A percentile compares a stretch with the other conserved stretches of the same genome.
Evolutionary conservation across 345 rosid genomes (phyloP).

Genomic region (Moringa oleifera): DNA sequence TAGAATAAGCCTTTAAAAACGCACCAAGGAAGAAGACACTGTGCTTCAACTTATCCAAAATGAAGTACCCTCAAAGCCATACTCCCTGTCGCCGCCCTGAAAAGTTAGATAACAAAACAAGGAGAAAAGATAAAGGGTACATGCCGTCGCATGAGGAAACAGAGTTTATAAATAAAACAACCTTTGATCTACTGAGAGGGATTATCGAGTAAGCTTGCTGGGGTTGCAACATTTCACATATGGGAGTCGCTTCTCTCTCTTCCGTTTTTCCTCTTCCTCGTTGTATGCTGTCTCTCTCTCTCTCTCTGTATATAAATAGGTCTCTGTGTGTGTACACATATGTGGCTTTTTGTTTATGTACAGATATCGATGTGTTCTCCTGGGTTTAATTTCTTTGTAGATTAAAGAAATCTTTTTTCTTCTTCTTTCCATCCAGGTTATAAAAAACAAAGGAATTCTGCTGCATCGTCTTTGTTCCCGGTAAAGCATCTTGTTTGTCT

Average conservation of each 20-base stretch:
- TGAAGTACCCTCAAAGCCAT: too few relatives aligned
- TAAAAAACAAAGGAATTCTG: slow-evolving; percentile 23
- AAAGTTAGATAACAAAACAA: too few relatives aligned
- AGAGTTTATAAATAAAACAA: too few relatives aligned
- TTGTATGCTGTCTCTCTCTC: slow-evolving; percentile 19
- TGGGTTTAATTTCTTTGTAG: background rate
- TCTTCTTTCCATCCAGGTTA: slow-evolving; percentile 24
- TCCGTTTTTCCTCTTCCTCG: slow-evolving; percentile 23
- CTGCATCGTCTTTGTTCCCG: slow-evolving; percentile 28
- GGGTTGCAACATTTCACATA: slow-evolving; percentile 22
- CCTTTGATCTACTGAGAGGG: slow-evolving; percentile 18
- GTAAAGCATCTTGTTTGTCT: slow-evolving; percentile 29
- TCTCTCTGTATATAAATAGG: background rate
- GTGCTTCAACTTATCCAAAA: too few relatives aligned
- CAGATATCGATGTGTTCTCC: background rate
- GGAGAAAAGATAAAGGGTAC: too few relatives aligned
- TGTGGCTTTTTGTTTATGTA: background rate
- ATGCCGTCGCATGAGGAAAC: too few relatives aligned
- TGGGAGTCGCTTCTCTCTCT: slow-evolving; percentile 46
- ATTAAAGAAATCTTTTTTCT: background rate
- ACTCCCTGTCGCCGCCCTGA: too few relatives aligned
- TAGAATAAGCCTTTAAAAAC: too few relatives aligned
- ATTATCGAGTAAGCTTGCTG: slow-evolving; percentile 27
- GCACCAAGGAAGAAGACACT: too few relatives aligned
- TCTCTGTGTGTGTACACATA: background rate